Base-by-base conservation (phyloP, 192 early-diverging fungal genomes). In the Backusella psychrophila region DNA sequence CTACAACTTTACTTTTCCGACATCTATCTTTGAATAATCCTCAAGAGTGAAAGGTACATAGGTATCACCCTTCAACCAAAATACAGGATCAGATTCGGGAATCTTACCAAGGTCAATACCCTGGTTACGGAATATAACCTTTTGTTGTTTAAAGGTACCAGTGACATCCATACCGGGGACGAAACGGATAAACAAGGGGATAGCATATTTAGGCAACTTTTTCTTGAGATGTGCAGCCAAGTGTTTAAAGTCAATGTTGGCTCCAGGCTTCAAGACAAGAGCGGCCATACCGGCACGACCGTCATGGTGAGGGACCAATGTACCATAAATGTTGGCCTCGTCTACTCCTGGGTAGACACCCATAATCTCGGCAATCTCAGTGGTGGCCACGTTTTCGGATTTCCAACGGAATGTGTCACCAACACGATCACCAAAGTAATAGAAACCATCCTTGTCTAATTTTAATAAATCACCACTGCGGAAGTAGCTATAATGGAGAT, bases 321-420 rank as follows among this genome's bases (percentile, higher is more conserved):
- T 86, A 39, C 92, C 92, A 69, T 93, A 93, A 2, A 93, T 86
- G 34, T 90, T 91, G 36, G 88, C 85, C 38, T 91, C 86, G 0
- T 78, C 49, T 11, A 93, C 76, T 3, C 83, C 87, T 1, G 89
- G 87, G 33, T 81, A 87, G 12, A 74, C 71, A 15, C 81, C 82
- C 26, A 93, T 17, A 19, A 81, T 82, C 66, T 91, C 86, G 0
- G 85, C 86, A 17, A 93, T 86, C 76, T 93, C 91, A n/a, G 85
- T 83, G 7, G 87, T 86, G 17, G 83, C 82, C 21, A 91, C 88
- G 63, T 90, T 88, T 74, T 89, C 89, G 3, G 87, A 84, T 67
- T 91, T 91, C 92, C 91, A 93, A 14, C 92, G 78, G 75, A 89
- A 94, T 17, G 92, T 91, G 53, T 94, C 91, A 8, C 92, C 91